A percentile compares a stretch with the other conserved stretches of the same genome.
Evolutionary conservation across 768 basidiomycete genomes (phyloP).

Genomic region (Leccinum olivaceopallidum): DNA sequence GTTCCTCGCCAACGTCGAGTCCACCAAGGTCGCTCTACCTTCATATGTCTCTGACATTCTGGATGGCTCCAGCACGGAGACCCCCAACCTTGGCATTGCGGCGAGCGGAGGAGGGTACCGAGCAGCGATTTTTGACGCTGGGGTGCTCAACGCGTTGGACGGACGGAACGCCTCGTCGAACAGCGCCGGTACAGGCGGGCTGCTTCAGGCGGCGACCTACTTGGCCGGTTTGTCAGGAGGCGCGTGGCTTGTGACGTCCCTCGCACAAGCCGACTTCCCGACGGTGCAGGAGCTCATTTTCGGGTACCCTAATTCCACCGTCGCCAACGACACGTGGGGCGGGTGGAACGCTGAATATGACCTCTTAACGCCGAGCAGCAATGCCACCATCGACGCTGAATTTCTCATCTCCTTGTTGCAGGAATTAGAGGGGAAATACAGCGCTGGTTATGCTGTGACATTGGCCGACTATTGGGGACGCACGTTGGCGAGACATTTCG

Average conservation of each 20-base stretch:
- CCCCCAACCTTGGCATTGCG: constrained; percentile 48
- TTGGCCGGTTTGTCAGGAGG: constrained; percentile 52
- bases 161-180: constrained; percentile 46
- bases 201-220: constrained; percentile 55
- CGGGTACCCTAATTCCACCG: constrained; percentile 25
- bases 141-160: constrained; percentile 50
- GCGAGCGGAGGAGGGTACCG: constrained; percentile 58
- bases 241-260: constrained; percentile 40
- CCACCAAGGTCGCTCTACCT: constrained; percentile 32
- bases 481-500: constrained; percentile 38
- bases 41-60: constrained; percentile 36
- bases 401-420: constrained; percentile 22
- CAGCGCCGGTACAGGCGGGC: constrained; percentile 45
- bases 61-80: constrained; percentile 15
- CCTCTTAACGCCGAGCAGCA: constrained; percentile 19
- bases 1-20: constrained; percentile 41
- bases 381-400: constrained; percentile 14
- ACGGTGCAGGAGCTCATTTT: constrained; percentile 40
- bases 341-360: constrained; percentile 35
- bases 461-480: constrained; percentile 32
- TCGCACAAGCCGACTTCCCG: constrained; percentile 43
- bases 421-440: constrained; percentile 33
- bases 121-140: constrained; percentile 56
- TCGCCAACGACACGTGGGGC: constrained; percentile 26
- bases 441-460: constrained; percentile 33